Evolutionary conservation across 139 green algal genomes (phyloP).

Genomic region (Zygnema circumcarinatum): DNA sequence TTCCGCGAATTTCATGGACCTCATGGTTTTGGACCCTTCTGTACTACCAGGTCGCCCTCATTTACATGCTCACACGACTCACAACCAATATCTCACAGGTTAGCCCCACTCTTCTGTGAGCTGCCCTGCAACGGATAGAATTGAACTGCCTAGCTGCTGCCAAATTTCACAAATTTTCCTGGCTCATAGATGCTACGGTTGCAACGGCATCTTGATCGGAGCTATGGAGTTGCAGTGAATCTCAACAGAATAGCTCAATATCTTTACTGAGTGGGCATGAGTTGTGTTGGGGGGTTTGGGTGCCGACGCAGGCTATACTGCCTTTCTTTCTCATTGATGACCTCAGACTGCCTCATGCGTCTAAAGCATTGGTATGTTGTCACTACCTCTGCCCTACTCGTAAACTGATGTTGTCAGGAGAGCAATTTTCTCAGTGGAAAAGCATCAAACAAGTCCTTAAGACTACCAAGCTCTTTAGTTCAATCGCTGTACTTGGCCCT

Average conservation of each 20-base stretch:
- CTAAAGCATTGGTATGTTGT: slow-evolving; percentile 30
- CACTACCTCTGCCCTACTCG: background rate
- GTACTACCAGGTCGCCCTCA: slow-evolving; percentile 49
- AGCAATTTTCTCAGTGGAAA: too few species aligned
- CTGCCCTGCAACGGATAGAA: background rate
- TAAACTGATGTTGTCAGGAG: too few species aligned
- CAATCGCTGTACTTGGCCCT: too few species aligned
- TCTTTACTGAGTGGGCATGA: too few species aligned
- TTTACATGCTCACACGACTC: slow-evolving; percentile 47
- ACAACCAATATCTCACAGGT: slow-evolving; percentile 51
- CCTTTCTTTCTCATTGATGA: slow-evolving; percentile 51
- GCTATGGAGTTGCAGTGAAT: too few species aligned
- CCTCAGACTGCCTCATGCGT: slow-evolving; percentile 9
- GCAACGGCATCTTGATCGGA: too few species aligned
- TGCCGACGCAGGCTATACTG: slow-evolving; percentile 34
- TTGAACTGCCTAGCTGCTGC: too few species aligned
- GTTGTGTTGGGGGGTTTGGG: background rate
- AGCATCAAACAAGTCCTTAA: too few species aligned
- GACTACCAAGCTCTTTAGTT: too few species aligned
- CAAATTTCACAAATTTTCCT: too few species aligned
- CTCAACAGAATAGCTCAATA: too few species aligned
- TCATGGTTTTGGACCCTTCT: slow-evolving; percentile 38
- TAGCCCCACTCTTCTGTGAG: background rate
- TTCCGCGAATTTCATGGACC: slow-evolving; percentile 4
- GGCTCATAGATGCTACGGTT: too few species aligned